Percentiles rank a stretch among this genome's conserved stretches.
These are phyloP conservation scores for Phytophthora fragariaefolia DNA, from an alignment of 352 stramenopile genomes.

Conservation along the genomic window DNA sequence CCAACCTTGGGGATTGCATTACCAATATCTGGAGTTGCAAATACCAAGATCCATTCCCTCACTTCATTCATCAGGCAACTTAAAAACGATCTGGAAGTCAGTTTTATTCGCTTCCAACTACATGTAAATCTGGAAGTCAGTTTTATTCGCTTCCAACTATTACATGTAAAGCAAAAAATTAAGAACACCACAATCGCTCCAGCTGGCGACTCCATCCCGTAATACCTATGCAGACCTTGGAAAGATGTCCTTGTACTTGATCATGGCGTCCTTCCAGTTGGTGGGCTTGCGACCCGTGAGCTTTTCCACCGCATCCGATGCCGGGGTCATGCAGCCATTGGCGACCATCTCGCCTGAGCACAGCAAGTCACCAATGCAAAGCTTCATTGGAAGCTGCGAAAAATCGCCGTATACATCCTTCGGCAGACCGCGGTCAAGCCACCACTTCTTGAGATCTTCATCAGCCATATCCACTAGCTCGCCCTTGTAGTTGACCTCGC, in stretches of 20 bases:
- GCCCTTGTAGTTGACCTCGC: slow-evolving; percentile 14
- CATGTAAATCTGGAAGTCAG: too few relatives aligned
- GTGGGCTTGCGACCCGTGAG: slow-evolving; percentile 21
- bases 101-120: too few relatives aligned
- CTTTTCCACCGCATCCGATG: slow-evolving; percentile 23
- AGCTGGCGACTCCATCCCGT: too few relatives aligned
- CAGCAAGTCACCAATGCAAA: slow-evolving; percentile 24
- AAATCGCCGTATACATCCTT: slow-evolving; percentile 25
- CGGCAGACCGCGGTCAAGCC: slow-evolving; percentile 21
- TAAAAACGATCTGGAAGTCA: too few relatives aligned
- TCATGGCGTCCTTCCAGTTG: slow-evolving; percentile 18
- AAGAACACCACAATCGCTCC: too few relatives aligned
- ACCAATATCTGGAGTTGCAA: too few relatives aligned
- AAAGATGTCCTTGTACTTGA: slow-evolving; percentile 27
- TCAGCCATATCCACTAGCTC: slow-evolving; percentile 19
- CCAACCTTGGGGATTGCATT: too few relatives aligned
- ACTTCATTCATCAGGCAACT: too few relatives aligned
- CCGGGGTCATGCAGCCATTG: slow-evolving; percentile 20
- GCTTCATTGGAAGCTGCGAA: slow-evolving; percentile 26
- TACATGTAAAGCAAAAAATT: too few relatives aligned
- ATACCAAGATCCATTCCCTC: too few relatives aligned
- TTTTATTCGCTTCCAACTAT: too few relatives aligned
- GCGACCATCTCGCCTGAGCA: slow-evolving; percentile 23
- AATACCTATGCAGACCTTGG: too few relatives aligned
- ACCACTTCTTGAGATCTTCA: slow-evolving; percentile 24